Evolutionary conservation across 1,284 basidiomycete genomes (phyloP).

Genomic region (Agaricales sp.): DNA sequence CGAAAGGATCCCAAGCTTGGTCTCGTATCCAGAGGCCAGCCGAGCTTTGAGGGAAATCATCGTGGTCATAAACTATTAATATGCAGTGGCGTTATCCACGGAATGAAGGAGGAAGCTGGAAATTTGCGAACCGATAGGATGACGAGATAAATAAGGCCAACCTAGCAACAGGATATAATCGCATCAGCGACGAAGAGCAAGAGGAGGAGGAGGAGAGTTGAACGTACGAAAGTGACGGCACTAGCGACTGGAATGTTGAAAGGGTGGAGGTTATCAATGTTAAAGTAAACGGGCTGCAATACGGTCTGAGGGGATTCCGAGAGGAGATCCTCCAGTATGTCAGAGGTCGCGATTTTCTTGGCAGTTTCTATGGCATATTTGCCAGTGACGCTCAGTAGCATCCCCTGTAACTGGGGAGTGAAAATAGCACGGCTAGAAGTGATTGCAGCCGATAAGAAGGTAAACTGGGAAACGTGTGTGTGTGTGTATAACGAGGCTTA

Average conservation of each 20-base stretch:
- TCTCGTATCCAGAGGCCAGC: conserved; percentile 24
- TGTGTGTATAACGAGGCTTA: conserved; percentile 6
- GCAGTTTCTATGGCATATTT: background rate
- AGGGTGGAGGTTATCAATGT: conserved; percentile 38
- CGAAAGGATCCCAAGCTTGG: conserved; percentile 29
- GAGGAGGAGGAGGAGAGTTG: background rate
- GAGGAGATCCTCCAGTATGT: conserved; percentile 20
- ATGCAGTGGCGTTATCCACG: conserved; percentile 6
- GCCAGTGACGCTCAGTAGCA: background rate
- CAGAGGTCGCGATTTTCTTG: background rate
- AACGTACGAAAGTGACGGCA: conserved; percentile 1
- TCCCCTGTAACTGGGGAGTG: background rate
- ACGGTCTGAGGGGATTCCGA: conserved; percentile 42
- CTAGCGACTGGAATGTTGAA: conserved; percentile 37
- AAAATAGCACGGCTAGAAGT: background rate
- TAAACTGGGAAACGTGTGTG: too few relatives aligned
- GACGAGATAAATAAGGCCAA: conserved; percentile 51
- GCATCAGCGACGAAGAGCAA: conserved; percentile 23
- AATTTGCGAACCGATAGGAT: conserved; percentile 31
- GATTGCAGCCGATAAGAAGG: background rate
- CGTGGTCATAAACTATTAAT: conserved; percentile 25
- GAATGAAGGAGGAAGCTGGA: background rate
- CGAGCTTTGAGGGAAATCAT: conserved; percentile 22
- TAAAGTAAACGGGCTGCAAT: conserved; percentile 28
- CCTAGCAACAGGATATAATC: conserved; percentile 51